phyloP scores from a whole-genome alignment of 768 basidiomycete species.

The Rhizopogon roseolus region DNA sequence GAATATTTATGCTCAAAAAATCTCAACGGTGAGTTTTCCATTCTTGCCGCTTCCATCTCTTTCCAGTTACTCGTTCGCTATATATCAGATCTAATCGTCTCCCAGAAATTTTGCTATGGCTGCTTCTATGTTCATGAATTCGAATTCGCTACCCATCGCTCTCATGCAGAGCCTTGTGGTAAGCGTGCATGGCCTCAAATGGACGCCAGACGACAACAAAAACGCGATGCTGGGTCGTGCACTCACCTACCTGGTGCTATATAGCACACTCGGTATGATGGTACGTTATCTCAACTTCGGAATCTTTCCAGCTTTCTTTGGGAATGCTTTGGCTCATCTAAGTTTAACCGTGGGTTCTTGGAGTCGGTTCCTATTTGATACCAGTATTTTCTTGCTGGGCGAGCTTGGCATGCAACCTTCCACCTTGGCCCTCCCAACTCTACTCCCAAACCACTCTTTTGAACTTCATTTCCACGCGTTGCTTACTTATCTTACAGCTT shows the following conservation, averaged over 20 bases:
- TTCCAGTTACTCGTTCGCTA: not conserved
- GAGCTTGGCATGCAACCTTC: not conserved
- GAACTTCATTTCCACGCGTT: not conserved
- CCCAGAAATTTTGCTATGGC: constrained; percentile 73
- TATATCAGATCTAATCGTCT: not conserved
- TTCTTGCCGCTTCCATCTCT: not conserved
- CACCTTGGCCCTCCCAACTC: not conserved
- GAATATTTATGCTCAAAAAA: constrained; percentile 57
- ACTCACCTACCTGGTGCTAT: constrained; percentile 84
- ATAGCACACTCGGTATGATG: constrained; percentile 94
- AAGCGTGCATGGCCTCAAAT: constrained; percentile 77
- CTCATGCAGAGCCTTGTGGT: constrained; percentile 87
- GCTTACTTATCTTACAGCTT: constrained; percentile 40
- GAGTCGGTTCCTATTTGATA: not conserved
- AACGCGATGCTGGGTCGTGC: constrained; percentile 91
- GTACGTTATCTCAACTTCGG: constrained; percentile 38
- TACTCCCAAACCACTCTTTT: not conserved
- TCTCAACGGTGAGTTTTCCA: constrained; percentile 64
- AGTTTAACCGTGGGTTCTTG: not conserved
- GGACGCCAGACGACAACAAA: constrained; percentile 75
- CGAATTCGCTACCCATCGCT: constrained; percentile 92
- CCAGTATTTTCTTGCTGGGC: not conserved
- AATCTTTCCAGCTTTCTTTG: no score
- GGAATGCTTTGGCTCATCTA: no score
- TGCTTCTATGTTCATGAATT: constrained; percentile 89